Conservation (phyloP, 495 filamentous ascomycete genomes). For the Penicillium maclennaniae region DNA sequence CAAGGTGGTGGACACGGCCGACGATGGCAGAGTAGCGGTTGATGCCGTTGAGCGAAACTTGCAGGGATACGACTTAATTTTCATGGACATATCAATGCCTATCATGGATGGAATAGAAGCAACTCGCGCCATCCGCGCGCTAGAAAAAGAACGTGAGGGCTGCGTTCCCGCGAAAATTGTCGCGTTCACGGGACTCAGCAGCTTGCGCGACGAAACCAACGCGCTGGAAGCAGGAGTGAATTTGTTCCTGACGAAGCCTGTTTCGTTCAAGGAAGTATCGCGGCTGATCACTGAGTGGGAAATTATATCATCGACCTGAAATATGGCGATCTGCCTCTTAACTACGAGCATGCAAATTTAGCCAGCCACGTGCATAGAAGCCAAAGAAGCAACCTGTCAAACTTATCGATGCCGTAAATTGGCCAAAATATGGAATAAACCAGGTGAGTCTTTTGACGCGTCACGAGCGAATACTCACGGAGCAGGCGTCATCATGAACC, state of each 20-base stretch:
- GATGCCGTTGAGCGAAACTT: slow-evolving; percentile 35
- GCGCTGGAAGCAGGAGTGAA: slow-evolving; percentile 64
- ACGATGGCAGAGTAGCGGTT: slow-evolving; percentile 48
- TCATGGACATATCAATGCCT: slow-evolving; percentile 70
- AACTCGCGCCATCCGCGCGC: slow-evolving; percentile 56
- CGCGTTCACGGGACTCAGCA: slow-evolving; percentile 47
- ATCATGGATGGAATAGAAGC: slow-evolving; percentile 70
- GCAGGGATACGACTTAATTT: slow-evolving; percentile 48
- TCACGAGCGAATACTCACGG: background rate
- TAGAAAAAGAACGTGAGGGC: slow-evolving; percentile 45
- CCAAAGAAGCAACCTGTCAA: background rate
- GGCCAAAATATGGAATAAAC: background rate
- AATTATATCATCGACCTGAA: background rate
- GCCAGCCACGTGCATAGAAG: background rate
- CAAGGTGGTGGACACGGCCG: slow-evolving; percentile 36
- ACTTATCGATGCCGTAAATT: background rate
- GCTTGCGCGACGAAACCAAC: slow-evolving; percentile 56
- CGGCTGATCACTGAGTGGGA: slow-evolving; percentile 42
- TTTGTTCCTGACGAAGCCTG: slow-evolving; percentile 68
- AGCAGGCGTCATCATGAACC: background rate
- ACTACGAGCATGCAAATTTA: background rate
- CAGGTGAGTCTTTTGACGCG: background rate
- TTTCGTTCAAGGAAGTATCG: slow-evolving; percentile 46
- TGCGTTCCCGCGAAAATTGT: slow-evolving; percentile 51
- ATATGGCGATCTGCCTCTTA: background rate